Evolutionary conservation across 768 basidiomycete species (phyloP).

Genomic region (Tephrocybe rancida): DNA sequence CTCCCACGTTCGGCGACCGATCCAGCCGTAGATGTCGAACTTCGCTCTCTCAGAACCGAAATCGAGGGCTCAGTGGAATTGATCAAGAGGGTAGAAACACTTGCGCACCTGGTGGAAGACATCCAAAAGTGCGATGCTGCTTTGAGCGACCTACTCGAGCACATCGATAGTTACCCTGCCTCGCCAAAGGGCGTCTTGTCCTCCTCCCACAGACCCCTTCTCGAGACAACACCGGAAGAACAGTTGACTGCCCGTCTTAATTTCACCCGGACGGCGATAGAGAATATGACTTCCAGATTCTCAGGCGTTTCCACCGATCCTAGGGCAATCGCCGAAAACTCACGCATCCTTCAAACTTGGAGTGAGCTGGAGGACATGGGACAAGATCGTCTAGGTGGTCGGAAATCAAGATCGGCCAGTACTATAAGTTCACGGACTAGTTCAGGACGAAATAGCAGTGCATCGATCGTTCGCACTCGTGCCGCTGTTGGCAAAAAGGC

Average conservation of each 20-base stretch:
- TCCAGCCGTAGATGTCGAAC: constrained; percentile 51
- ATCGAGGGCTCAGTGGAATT: constrained; percentile 51
- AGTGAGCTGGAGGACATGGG: constrained; percentile 81
- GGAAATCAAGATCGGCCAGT: constrained; percentile 68
- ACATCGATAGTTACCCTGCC: constrained; percentile 82
- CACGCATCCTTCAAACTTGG: constrained; percentile 80
- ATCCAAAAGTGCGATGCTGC: constrained; percentile 68
- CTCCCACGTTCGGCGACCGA: constrained; percentile 49
- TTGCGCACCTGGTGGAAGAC: constrained; percentile 55
- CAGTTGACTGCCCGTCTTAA: constrained; percentile 64
- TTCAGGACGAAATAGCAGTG: constrained; percentile 61
- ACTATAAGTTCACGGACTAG: constrained; percentile 58
- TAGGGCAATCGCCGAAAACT: constrained; percentile 60
- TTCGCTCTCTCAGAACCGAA: constrained; percentile 63
- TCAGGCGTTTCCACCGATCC: constrained; percentile 53
- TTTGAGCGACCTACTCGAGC: constrained; percentile 83
- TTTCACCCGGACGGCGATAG: constrained; percentile 61
- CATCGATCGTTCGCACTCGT: constrained; percentile 36
- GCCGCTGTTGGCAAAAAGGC: constrained; percentile 27
- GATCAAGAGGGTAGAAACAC: constrained; percentile 50
- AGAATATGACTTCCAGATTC: constrained; percentile 45
- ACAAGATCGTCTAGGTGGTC: constrained; percentile 61
- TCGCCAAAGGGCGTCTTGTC: constrained; percentile 52
- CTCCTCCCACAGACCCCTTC: constrained; percentile 46
- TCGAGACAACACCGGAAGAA: constrained; percentile 57